Evolutionary conservation across 2,329 filamentous ascomycete species (phyloP), one percentile per base, ranked within the genome.

Genomic region (Aspergillus aculeatus): DNA sequence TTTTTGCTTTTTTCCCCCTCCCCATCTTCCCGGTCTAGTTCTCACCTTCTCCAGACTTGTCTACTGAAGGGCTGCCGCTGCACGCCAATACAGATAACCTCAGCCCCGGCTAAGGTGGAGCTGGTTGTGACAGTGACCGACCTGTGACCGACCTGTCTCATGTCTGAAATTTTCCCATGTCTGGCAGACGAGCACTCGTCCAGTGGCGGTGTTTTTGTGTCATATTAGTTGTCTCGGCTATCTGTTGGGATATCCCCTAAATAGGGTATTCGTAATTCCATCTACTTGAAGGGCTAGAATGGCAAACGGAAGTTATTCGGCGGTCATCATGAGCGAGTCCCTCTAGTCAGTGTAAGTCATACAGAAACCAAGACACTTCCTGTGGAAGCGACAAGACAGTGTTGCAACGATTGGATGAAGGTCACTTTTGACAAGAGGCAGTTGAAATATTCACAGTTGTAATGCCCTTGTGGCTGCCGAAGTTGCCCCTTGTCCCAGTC

Each of bases 401-500:
- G 7, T 26, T 7, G 26, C 26, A 26, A 26, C 26, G 26, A 26
- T 26, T 26, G 7, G 7, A 26, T 26, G 26, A 26, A 2, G 26
- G 7, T 9, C 26, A 26, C 6, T 9, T 26, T 7, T 26, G 26
- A 26, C 26, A 26, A 7, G 7, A 26, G 26, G 26, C 26, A 26
- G 7, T 7, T 7, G 26, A 26, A 26, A 26, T 7, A 26, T 2
- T n/a, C 38, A n/a, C 38, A 19, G 38, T 19, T 19, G 16, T 32
- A 21, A 9, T 53, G 5, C 44, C 23, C 31, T 41, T 26, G 35
- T 53, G 11, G 23, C 10, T 21, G 19, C 16, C 38, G 26, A 31
- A 29, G 44, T 54, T 54, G 56, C 57, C 50, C 52, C 56, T 56
- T 58, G 54, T 49, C 55, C 54, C 48, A 14, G 35, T 54, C 38